Base-by-base conservation (phyloP, 495 filamentous ascomycete species). In the Polyplosphaeria fusca region DNA sequence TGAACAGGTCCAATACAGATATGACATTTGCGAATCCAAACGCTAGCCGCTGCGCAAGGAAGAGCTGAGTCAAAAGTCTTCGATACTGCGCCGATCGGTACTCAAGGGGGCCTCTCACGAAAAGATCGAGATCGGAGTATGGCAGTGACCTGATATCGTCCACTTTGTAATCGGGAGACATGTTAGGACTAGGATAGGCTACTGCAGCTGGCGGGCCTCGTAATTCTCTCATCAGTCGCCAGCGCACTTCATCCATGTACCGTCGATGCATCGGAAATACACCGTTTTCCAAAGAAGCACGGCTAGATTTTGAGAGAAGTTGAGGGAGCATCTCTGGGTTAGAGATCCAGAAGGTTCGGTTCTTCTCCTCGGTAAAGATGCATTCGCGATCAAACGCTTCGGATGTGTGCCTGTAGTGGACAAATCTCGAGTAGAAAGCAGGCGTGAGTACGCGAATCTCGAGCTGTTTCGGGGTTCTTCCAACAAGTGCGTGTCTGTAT, bases 401-500 rank as follows among this genome's bases (percentile, higher is more conserved):
- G 13, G 77, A 62, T 23, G 74, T 68, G 60, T 81, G 70, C 5
- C 72, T 61, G 55, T 82, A 80, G 57, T 76, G 70, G 19, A 79
- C 76, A 41, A 86, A 77, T 41, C 76, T 70, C 39, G 77, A 73
- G 66, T 86, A 87, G 63, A 86, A 87, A 1, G 67, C 72, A 1
- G 84, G 82, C 0, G 77, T 82, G 1, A 82, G 67, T 16, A 84
- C 66, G 24, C 75, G 76, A 55, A 86, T 67, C 32, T 77, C 74
- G 1, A 82, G 22, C 13, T 71, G 43, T 12, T 74, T 58, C 2
- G 30, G 26, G 18, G 47, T 47, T n/a, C n/a, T n/a, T n/a, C n/a
- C n/a, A n/a, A n/a, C n/a, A 7, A 43, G 32, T 4, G 35, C 49
- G 14, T 5, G 26, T 9, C 12, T 30, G 28, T 26, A 38, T 3